Base-by-base conservation (phyloP, 2,329 filamentous ascomycete genomes). In the Volutella citrinella region DNA sequence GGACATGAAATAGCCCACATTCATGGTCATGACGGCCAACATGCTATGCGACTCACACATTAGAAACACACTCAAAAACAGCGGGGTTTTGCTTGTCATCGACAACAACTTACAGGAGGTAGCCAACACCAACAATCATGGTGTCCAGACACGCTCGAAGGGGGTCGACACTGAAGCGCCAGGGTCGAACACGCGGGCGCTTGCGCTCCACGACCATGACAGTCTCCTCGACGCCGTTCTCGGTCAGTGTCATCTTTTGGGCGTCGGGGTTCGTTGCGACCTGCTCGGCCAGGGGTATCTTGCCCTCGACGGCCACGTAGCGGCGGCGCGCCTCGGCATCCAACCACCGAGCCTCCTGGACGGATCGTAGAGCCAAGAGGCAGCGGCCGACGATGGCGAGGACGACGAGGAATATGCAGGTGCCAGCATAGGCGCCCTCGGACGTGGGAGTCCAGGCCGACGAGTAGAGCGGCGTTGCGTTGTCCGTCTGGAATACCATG, bases 1-100 rank as follows among this genome's bases (percentile, higher is more conserved):
- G 0, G 85, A 89, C 34, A 88, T 63, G 59, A 91, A 91, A 58
- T 93, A 93, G 10, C 87, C 87, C 12, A 91, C 76, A 51, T 93
- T 93, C 68, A 87, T 79, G 2, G 86, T 90, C 87, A 93, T 95
- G 56, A 94, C 84, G 11, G 85, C 87, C 65, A 95, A 67, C 89
- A 95, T 95, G 40, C 89, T 95, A 32, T 6, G n/a, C 9, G 10
- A n/a, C 12, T 25, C 30, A 34, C 28, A 37, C 11, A 27, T 31
- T 14, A 41, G 28, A 15, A 10, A 8, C 4, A 2, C 3, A 19
- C 14, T 11, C 10, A 21, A 11, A 7, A 22, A 12, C 14, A 18
- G 8, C n/a, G 16, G 5, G 15, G 25, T 7, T 10, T 13, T 10
- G 6, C 11, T 11, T 19, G 17, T 19, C 19, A 19, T n/a, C 13